Percentiles rank a stretch among this genome's conserved stretches.
Conservation (phyloP, 768 basidiomycete species). For the Dentipellis fragilis region DNA sequence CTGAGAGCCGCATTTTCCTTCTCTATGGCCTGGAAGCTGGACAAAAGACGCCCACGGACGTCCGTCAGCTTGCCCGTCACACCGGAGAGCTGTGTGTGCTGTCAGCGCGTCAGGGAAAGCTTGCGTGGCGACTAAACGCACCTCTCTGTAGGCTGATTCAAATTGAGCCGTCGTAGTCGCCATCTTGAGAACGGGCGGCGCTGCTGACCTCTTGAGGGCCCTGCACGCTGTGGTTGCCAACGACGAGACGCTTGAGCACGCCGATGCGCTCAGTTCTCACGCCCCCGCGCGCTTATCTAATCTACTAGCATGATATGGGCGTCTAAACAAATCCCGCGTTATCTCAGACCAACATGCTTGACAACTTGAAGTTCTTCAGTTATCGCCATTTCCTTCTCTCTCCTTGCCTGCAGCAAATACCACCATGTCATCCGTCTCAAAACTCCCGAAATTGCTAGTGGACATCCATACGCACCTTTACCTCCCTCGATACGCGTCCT, state of each 20-base stretch:
- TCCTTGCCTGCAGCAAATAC: background rate
- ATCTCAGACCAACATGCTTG: background rate
- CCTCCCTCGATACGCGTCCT: constrained; percentile 64
- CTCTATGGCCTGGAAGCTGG: constrained; percentile 14
- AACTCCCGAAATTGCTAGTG: constrained; percentile 36
- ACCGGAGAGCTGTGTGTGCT: background rate
- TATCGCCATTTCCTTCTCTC: background rate
- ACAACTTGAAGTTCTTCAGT: constrained; percentile 1
- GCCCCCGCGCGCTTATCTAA: background rate
- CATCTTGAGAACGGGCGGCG: background rate
- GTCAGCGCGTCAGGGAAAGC: too few relatives aligned
- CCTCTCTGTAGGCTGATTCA: background rate
- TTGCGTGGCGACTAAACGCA: background rate
- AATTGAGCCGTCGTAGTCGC: background rate
- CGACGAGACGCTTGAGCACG: background rate
- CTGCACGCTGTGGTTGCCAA: background rate
- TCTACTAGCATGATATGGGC: background rate
- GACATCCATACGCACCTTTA: constrained; percentile 87
- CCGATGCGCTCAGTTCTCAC: background rate
- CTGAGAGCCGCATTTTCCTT: constrained; percentile 16
- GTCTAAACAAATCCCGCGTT: background rate
- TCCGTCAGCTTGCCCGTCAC: constrained; percentile 9
- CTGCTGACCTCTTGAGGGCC: background rate
- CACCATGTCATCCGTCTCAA: too few relatives aligned
- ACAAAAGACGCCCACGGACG: constrained; percentile 23